phyloP scores from a whole-genome alignment of 2,329 filamentous ascomycete genomes.

The Plectosphaerella sp. region DNA sequence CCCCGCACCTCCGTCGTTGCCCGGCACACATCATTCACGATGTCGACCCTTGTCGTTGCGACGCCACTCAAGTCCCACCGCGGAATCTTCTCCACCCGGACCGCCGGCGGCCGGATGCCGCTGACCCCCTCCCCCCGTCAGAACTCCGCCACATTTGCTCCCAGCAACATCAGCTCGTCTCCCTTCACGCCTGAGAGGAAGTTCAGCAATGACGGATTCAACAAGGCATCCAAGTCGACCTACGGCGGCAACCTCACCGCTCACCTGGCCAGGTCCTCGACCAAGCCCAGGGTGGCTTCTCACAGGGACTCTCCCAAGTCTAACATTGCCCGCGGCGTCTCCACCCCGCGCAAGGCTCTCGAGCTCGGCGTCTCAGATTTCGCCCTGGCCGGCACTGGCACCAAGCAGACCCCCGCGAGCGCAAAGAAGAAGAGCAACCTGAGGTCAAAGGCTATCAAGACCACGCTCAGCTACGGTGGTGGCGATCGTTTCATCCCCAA shows the following conservation, averaged over 20 bases:
- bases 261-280: slow-evolving; percentile 67
- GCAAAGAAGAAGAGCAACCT: slow-evolving; percentile 51
- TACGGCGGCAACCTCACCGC: slow-evolving; percentile 76
- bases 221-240: slow-evolving; percentile 62
- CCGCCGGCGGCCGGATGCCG: slow-evolving; percentile 91
- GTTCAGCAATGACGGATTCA: slow-evolving; percentile 39
- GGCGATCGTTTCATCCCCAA: slow-evolving; percentile 97
- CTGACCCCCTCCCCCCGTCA: slow-evolving; percentile 85
- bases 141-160: slow-evolving; percentile 42
- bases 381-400: slow-evolving; percentile 79
- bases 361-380: slow-evolving; percentile 93
- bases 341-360: slow-evolving; percentile 75
- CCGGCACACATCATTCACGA: slow-evolving; percentile 47
- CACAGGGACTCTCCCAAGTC: slow-evolving; percentile 92
- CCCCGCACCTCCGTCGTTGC: slow-evolving; percentile 32
- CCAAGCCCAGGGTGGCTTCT: slow-evolving; percentile 56
- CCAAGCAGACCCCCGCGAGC: slow-evolving; percentile 54
- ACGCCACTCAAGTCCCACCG: slow-evolving; percentile 94
- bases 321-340: slow-evolving; percentile 75
- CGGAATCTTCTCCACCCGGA: slow-evolving; percentile 86
- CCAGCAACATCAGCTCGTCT: slow-evolving; percentile 58
- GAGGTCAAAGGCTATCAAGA: slow-evolving; percentile 61
- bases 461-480: slow-evolving; percentile 69
- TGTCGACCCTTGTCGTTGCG: slow-evolving; percentile 78
- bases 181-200: slow-evolving; percentile 71